Evolutionary conservation across 352 stramenopile genomes (phyloP).

Genomic region (Phytophthora sansomeana): DNA sequence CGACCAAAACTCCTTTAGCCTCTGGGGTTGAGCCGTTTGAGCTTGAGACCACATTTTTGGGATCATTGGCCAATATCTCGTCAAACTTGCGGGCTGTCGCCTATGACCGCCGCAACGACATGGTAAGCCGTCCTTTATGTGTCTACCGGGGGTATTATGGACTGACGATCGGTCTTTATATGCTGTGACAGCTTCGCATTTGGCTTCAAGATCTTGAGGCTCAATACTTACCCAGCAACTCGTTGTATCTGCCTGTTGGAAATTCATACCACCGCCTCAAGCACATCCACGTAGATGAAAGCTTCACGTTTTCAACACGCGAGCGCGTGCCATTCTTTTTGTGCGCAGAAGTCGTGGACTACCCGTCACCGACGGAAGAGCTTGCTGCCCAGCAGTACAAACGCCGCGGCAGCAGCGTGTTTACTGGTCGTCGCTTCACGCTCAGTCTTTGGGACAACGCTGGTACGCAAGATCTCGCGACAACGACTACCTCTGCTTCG

Average conservation of each 20-base stretch:
- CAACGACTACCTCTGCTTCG: constrained; percentile 29
- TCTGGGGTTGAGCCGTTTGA: constrained; percentile 66
- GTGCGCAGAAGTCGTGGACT: constrained; percentile 83
- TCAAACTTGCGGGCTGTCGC: constrained; percentile 76
- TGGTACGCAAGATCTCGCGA: constrained; percentile 42
- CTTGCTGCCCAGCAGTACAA: constrained; percentile 33
- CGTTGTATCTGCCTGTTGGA: constrained; percentile 79
- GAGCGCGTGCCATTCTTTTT: constrained; percentile 85
- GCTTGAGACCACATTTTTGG: constrained; percentile 71
- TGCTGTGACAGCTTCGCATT: constrained; percentile 53
- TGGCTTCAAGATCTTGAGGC: constrained; percentile 73
- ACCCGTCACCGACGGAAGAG: constrained; percentile 48
- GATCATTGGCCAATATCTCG: constrained; percentile 74
- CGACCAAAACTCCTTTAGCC: constrained; percentile 4
- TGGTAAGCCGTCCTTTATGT: constrained; percentile 46
- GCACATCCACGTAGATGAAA: constrained; percentile 78
- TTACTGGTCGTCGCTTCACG: constrained; percentile 65
- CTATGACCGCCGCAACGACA: constrained; percentile 64
- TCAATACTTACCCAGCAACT: constrained; percentile 81
- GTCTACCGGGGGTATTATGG: neutral
- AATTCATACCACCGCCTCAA: constrained; percentile 84
- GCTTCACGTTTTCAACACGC: constrained; percentile 85
- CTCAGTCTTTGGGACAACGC: constrained; percentile 71
- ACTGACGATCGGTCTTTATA: neutral
- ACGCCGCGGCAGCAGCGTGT: constrained; percentile 58